Percentiles rank a stretch among this genome's conserved stretches.
Conservation (phyloP, 2,329 filamentous ascomycete species). For the Cladophialophora exuberans region DNA sequence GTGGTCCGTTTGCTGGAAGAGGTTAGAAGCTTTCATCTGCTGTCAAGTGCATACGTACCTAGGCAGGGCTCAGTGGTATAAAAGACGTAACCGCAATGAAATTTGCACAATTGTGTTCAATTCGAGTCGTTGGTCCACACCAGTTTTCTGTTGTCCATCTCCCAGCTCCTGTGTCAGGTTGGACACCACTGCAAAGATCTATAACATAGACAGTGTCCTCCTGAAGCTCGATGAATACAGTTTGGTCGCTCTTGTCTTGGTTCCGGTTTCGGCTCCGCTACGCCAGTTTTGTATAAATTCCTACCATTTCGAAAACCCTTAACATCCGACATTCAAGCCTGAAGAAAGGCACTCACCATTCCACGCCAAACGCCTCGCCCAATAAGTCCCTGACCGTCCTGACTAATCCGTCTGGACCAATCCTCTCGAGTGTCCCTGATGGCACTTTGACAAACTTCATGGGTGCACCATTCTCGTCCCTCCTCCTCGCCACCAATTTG, state of each 20-base stretch:
- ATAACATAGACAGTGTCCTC: too few relatives aligned
- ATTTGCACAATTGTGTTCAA: too few relatives aligned
- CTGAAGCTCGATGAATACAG: too few relatives aligned
- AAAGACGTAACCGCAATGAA: too few relatives aligned
- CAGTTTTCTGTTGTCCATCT: too few relatives aligned
- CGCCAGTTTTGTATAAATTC: neutral
- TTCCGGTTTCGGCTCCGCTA: neutral
- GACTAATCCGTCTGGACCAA: slow-evolving; percentile 1
- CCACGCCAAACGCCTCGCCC: slow-evolving; percentile 1
- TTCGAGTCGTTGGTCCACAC: too few relatives aligned
- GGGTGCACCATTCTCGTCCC: neutral
- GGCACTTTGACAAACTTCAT: slow-evolving; percentile 4
- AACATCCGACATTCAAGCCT: too few relatives aligned
- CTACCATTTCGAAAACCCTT: neutral
- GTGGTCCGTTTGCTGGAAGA: slow-evolving; percentile 1
- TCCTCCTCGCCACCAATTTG: neutral
- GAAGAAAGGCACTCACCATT: neutral
- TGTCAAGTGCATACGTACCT: too few relatives aligned
- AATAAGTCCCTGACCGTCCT: neutral
- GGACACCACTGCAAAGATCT: too few relatives aligned
- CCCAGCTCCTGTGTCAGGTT: too few relatives aligned
- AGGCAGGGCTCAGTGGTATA: too few relatives aligned
- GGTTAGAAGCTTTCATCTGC: neutral
- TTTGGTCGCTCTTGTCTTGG: too few relatives aligned
- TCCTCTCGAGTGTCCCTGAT: neutral